A percentile compares a stretch with the other conserved stretches of the same genome.
Conservation (phyloP, 192 early-diverging fungal genomes). For the Kickxella alabastrina region DNA sequence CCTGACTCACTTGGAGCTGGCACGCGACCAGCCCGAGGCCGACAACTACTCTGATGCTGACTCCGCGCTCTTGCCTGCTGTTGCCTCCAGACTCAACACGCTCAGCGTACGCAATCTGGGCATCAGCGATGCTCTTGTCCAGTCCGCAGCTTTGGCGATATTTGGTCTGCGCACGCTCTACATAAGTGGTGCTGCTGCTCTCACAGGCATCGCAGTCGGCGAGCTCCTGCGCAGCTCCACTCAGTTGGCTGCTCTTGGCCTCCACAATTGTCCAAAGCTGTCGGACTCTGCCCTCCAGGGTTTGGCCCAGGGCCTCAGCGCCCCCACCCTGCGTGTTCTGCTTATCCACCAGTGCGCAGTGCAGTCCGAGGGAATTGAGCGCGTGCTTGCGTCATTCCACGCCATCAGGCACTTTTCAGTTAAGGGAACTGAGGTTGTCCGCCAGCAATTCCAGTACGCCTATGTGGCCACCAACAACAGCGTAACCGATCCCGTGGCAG, state of each 20-base stretch:
- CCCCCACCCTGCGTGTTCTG: constrained; percentile 17
- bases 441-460: constrained; percentile 31
- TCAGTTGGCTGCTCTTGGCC: constrained; percentile 22
- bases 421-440: constrained; percentile 29
- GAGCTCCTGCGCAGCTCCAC: constrained; percentile 16
- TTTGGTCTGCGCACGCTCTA: constrained; percentile 31
- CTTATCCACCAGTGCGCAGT: constrained; percentile 27
- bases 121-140: constrained; percentile 17
- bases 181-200: constrained; percentile 17
- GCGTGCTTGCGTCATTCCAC: constrained; percentile 21
- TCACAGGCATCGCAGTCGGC: constrained; percentile 19
- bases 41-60: neutral
- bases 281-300: constrained; percentile 18
- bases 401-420: constrained; percentile 23
- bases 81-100: constrained; percentile 17
- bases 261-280: constrained; percentile 23
- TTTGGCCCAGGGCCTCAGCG: constrained; percentile 25
- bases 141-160: constrained; percentile 8
- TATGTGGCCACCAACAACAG: constrained; percentile 1
- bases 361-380: constrained; percentile 43
- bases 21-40: constrained; percentile 19
- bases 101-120: constrained; percentile 31
- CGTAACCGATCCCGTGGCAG: neutral
- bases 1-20: constrained; percentile 33
- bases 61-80: constrained; percentile 2